phyloP scores from a whole-genome alignment of 2,329 filamentous ascomycete genomes.

The Lasiodiplodia gonubiensis region DNA sequence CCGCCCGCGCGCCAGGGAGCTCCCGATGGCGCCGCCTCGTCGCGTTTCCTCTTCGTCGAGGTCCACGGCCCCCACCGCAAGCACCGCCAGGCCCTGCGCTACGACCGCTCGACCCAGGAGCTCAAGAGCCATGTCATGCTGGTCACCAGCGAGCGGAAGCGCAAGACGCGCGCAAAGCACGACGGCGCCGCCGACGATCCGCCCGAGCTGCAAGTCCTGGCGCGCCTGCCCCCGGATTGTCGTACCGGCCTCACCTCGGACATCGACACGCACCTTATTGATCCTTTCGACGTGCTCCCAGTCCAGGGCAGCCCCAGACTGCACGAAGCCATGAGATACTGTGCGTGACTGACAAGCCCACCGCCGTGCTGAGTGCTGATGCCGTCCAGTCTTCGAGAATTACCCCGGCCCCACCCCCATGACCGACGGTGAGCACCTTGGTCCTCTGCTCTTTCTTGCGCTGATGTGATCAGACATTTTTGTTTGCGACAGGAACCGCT shows the following conservation, averaged over 20 bases:
- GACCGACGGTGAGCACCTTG: not conserved
- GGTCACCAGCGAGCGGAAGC: not conserved
- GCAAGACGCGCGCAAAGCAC: not conserved
- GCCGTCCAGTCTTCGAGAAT: not conserved
- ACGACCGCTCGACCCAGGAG: constrained; percentile 10
- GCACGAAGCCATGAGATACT: not conserved
- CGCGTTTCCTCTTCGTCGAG: constrained; percentile 15
- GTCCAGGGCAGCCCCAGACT: not conserved
- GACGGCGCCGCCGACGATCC: not conserved
- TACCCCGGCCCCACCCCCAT: not conserved
- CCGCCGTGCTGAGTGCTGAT: not conserved
- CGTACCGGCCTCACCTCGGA: not conserved
- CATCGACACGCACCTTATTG: not conserved
- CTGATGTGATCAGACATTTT: not conserved
- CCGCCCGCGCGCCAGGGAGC: not conserved
- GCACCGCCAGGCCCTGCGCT: constrained; percentile 1
- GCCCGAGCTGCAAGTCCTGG: not conserved
- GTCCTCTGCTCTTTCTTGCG: not conserved
- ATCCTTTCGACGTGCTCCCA: constrained; percentile 5
- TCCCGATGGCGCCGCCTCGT: not conserved
- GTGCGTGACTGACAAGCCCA: not conserved
- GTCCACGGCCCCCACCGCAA: not conserved
- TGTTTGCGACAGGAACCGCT: not conserved
- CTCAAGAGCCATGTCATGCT: constrained; percentile 17
- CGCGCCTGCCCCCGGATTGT: not conserved